phyloP scores from a whole-genome alignment of 345 rosid species.

The Eucalyptus grandis region DNA sequence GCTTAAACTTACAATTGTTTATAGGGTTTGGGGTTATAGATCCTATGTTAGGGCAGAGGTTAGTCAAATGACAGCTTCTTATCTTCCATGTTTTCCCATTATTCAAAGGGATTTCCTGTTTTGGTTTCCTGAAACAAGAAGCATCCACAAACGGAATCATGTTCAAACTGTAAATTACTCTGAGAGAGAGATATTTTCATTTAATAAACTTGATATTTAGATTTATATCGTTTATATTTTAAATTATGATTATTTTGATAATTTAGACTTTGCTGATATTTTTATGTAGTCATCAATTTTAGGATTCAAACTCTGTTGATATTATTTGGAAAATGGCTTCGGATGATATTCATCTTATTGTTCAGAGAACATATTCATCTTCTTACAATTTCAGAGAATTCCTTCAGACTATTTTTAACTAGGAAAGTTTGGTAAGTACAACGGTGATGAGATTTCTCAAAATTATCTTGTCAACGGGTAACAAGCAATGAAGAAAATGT shows the following conservation, averaged over 20 bases:
- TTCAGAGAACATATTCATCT: background rate
- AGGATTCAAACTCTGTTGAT: background rate
- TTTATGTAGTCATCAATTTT: background rate
- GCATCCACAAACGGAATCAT: background rate
- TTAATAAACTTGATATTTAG: background rate
- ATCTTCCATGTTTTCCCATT: background rate
- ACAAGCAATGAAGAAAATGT: background rate
- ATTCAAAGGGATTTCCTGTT: background rate
- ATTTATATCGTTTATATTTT: background rate
- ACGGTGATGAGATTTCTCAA: background rate
- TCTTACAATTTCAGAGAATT: background rate
- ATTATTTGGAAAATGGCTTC: background rate
- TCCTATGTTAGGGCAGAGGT: background rate
- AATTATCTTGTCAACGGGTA: background rate
- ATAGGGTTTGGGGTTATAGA: background rate
- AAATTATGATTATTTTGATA: background rate
- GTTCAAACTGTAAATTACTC: background rate
- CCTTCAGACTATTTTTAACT: background rate
- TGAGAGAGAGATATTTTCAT: background rate
- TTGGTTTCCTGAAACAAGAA: background rate
- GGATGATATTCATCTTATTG: background rate
- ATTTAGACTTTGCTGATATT: background rate
- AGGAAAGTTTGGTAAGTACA: background rate
- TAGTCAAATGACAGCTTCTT: background rate
- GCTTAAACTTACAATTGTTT: background rate